Percentiles rank a stretch among this genome's conserved stretches.
Evolutionary conservation across 495 filamentous ascomycete species (phyloP).

Genomic region (Penicillium riverlandense): DNA sequence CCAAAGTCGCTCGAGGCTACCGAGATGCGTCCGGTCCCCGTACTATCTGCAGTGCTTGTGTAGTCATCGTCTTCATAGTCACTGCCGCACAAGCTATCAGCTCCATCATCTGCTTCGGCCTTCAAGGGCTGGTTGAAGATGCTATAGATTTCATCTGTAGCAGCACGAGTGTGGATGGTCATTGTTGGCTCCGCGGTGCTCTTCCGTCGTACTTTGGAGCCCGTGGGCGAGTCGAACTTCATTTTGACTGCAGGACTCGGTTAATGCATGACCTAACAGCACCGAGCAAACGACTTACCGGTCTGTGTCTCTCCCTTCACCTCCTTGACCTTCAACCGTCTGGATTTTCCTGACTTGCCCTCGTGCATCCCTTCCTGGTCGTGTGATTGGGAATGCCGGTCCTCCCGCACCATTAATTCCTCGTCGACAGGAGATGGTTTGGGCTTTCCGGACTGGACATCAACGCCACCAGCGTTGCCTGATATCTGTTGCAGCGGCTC

Average conservation of each 20-base stretch:
- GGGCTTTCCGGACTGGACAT: slow-evolving; percentile 6
- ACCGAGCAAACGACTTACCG: slow-evolving; percentile 40
- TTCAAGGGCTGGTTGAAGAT: slow-evolving; percentile 90
- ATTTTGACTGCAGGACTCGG: slow-evolving; percentile 61
- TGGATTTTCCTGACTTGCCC: slow-evolving; percentile 32
- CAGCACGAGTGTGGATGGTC: slow-evolving; percentile 92
- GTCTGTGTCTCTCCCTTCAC: slow-evolving; percentile 76
- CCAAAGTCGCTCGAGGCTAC: slow-evolving; percentile 56
- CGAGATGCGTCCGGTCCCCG: slow-evolving; percentile 62
- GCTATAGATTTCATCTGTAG: slow-evolving; percentile 94
- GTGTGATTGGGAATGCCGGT: slow-evolving; percentile 10
- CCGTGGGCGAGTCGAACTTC: slow-evolving; percentile 80
- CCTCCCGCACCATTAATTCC: slow-evolving; percentile 16
- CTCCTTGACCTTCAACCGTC: slow-evolving; percentile 71
- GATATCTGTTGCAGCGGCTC: slow-evolving; percentile 33
- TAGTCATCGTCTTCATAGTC: slow-evolving; percentile 68
- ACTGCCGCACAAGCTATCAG: slow-evolving; percentile 41
- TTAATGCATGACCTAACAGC: slow-evolving; percentile 9
- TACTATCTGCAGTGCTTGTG: slow-evolving; percentile 76
- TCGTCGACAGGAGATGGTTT: slow-evolving; percentile 8
- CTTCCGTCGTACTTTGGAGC: slow-evolving; percentile 67
- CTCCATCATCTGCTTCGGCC: slow-evolving; percentile 34
- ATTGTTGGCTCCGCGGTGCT: slow-evolving; percentile 81
- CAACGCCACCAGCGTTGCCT: slow-evolving; percentile 21
- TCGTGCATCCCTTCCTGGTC: slow-evolving; percentile 31